Base-by-base conservation (phyloP, 768 basidiomycete genomes). In the Pleurotus tuber-regium region DNA sequence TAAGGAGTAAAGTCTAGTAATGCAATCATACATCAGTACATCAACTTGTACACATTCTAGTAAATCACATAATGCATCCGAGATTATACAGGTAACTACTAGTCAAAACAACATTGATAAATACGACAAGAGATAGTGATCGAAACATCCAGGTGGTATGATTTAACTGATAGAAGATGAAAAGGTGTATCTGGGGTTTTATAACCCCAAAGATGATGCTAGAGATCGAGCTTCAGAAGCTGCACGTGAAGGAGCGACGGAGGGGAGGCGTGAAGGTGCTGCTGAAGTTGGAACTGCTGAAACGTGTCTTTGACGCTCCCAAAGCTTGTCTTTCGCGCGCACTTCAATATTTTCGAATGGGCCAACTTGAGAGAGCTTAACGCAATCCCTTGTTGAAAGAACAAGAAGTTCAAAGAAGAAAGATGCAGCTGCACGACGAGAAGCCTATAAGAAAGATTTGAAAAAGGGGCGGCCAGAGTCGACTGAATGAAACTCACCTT, bases 361-460 rank as follows among this genome's bases (percentile, higher is more conserved):
- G 6, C 72, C 73, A 4, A 64, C 60, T 65, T 99, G 97, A 5
- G 82, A 70, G 38, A 99, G 68, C 59, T 88, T 83, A 58, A 99
- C 74, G 63, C 89, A 93, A 66, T 98, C 95, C 28, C 91, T 86
- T 3, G 96, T 98, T 8, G 92, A 87, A 1, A 99, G 82, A 1
- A 98, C 92, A 24, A 99, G 84, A 28, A 98, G 70, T 67, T 99
- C 97, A 64, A 99, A 99, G 78, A 99, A 99, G 76, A 99, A 98
- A 1, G 92, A 86, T 1, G 96, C 84, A 1, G 96, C 93, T 10
- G 94, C 97, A 35, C 92, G 84, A 41, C 91, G 86, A 8, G 92
- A 89, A 10, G 93, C 88, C 91, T 95, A 59, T 11, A 26, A 43
- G 43, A 29, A 43, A 31, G 7, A 43, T 11, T 56, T 33, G 50